A percentile compares a stretch with the other conserved stretches of the same genome.
phyloP scores from a whole-genome alignment of 306 rosid genomes.

The Cucumis melo region DNA sequence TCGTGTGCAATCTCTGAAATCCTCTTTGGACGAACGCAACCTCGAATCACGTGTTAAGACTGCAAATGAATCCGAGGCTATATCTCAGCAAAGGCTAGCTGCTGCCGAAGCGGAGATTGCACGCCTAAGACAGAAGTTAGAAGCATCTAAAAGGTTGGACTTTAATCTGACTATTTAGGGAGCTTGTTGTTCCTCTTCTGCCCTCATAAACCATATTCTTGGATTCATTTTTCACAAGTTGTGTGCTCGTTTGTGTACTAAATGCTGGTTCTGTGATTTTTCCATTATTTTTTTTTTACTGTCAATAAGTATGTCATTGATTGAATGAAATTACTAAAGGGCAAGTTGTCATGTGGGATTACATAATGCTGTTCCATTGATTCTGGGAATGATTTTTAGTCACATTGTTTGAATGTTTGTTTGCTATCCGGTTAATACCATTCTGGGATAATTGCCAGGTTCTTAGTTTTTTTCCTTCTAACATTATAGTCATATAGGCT shows the following conservation, averaged over 20 bases:
- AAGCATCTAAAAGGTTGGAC: constrained; percentile 59
- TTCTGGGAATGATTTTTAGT: background rate
- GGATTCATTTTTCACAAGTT: background rate
- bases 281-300: too few relatives aligned
- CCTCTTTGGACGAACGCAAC: constrained; percentile 71
- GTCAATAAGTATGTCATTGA: too few relatives aligned
- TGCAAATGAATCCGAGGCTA: constrained; percentile 95
- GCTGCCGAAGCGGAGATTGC: constrained; percentile 93
- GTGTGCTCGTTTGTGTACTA: background rate
- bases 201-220: background rate
- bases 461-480: background rate
- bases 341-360: too few relatives aligned
- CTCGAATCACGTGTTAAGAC: constrained; percentile 81
- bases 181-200: background rate
- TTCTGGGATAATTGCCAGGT: background rate
- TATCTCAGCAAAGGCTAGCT: constrained; percentile 84
- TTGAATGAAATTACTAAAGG: too few relatives aligned
- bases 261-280: too few relatives aligned
- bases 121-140: constrained; percentile 58
- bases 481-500: background rate
- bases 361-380: too few relatives aligned
- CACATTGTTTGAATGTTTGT: background rate
- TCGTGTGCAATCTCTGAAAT: constrained; percentile 55
- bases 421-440: background rate
- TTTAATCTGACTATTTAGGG: background rate